phyloP scores from a whole-genome alignment of 257 asterid species.

The Solanum chiquidenum region DNA sequence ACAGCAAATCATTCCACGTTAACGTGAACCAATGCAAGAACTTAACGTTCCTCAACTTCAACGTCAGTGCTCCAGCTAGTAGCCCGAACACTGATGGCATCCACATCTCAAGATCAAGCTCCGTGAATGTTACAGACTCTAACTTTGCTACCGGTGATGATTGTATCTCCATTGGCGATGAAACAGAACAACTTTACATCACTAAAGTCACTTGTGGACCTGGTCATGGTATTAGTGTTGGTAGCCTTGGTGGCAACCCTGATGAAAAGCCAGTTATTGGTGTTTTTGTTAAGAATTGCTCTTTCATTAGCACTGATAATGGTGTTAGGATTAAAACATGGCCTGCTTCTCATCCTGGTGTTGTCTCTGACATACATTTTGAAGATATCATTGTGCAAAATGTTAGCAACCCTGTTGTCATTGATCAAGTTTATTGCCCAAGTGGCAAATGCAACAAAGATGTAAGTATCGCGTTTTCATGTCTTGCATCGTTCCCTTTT shows the following conservation, averaged over 20 bases:
- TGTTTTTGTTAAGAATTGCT: constrained; percentile 12
- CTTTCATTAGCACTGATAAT: constrained; percentile 7
- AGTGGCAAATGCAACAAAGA: constrained; percentile 5
- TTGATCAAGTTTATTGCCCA: constrained; percentile 24
- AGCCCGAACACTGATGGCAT: constrained; percentile 40
- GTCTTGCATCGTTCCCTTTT: no score
- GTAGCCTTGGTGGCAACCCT: constrained; percentile 21
- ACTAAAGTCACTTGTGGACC: constrained; percentile 25
- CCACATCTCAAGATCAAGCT: constrained; percentile 13
- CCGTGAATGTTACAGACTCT: constrained; percentile 8
- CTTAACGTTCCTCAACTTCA: constrained; percentile 6
- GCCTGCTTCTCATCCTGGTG: constrained; percentile 10
- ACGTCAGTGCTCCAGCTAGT: constrained; percentile 9
- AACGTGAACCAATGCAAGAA: constrained; percentile 19
- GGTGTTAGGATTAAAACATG: constrained; percentile 27
- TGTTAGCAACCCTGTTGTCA: constrained; percentile 15
- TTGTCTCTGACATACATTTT: constrained; percentile 9
- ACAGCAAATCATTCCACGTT: constrained; percentile 28
- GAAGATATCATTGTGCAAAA: constrained; percentile 15
- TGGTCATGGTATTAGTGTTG: constrained; percentile 31
- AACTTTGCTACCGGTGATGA: constrained; percentile 27
- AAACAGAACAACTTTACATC: constrained; percentile 7
- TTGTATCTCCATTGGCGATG: constrained; percentile 28
- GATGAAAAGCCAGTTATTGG: constrained; percentile 15
- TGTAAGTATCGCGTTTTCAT: not conserved